Percentiles rank a stretch among this genome's conserved stretches.
These are phyloP conservation scores for Phlegmacium glaucopus DNA, from an alignment of 768 basidiomycete species.

Conservation along the genomic window DNA sequence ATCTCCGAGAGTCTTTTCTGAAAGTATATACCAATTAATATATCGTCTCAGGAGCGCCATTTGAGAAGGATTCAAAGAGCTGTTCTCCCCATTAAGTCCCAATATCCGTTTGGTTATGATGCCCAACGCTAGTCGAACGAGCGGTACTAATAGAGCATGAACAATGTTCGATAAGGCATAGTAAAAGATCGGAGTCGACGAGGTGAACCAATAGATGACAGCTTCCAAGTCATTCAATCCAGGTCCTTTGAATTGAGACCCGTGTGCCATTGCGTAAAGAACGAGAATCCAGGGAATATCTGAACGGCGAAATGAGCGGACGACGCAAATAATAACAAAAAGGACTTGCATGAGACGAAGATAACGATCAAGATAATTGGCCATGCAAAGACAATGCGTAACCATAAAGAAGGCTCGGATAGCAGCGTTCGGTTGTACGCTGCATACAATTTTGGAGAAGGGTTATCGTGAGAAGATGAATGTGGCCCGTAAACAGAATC, in stretches of 20 bases:
- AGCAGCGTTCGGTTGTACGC: constrained; percentile 37
- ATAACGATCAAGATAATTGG: constrained; percentile 35
- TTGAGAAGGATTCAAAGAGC: constrained; percentile 25
- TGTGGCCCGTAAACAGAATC: constrained; percentile 43
- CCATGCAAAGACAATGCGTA: constrained; percentile 35
- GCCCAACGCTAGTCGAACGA: constrained; percentile 35
- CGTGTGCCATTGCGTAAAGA: constrained; percentile 35
- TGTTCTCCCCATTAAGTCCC: constrained; percentile 33
- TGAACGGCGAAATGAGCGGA: constrained; percentile 10
- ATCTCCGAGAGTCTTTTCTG: constrained; percentile 29
- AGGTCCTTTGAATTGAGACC: constrained; percentile 22
- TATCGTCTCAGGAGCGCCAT: constrained; percentile 31
- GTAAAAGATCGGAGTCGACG: constrained; percentile 34
- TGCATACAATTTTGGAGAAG: constrained; percentile 33
- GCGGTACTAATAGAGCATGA: constrained; percentile 32
- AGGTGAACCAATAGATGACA: constrained; percentile 42
- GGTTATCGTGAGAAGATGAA: constrained; percentile 38
- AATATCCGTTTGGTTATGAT: constrained; percentile 39
- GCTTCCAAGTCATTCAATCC: constrained; percentile 34
- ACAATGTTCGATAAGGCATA: constrained; percentile 38
- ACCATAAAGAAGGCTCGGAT: constrained; percentile 25
- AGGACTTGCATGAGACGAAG: constrained; percentile 30
- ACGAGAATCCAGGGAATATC: constrained; percentile 42
- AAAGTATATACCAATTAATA: constrained; percentile 35
- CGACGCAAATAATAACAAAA: not conserved